phyloP scores from a whole-genome alignment of 495 filamentous ascomycete species.

The Xylaria telfairii region DNA sequence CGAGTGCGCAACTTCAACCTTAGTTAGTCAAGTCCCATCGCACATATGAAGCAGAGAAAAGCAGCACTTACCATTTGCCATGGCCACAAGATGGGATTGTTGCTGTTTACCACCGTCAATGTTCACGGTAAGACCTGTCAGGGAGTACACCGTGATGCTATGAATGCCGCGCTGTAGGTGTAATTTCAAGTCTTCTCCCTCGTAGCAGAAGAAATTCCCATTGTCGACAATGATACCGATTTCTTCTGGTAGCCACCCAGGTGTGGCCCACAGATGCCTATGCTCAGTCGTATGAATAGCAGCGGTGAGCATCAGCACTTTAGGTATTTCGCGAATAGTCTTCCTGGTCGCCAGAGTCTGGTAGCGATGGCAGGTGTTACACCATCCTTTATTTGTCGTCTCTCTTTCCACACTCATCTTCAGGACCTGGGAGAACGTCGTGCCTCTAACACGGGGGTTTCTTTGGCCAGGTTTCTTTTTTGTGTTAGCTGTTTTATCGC shows the following conservation, averaged over 20 bases:
- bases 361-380: constrained; percentile 84
- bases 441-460: constrained; percentile 60
- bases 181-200: constrained; percentile 81
- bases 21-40: neutral
- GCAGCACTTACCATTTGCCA: constrained; percentile 71
- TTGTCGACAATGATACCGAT: constrained; percentile 85
- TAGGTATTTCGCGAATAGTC: constrained; percentile 78
- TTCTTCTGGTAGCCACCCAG: constrained; percentile 89
- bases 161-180: constrained; percentile 67
- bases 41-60: neutral
- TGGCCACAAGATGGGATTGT: constrained; percentile 88
- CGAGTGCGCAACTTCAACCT: constrained; percentile 70
- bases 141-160: constrained; percentile 82
- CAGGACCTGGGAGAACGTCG: constrained; percentile 79
- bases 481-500: constrained; percentile 28
- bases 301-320: constrained; percentile 83
- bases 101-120: constrained; percentile 83
- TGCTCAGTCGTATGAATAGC: constrained; percentile 73
- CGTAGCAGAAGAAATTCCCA: constrained; percentile 85
- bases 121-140: constrained; percentile 89
- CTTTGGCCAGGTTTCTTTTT: constrained; percentile 50
- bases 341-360: constrained; percentile 80
- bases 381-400: constrained; percentile 85
- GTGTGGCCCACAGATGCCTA: constrained; percentile 80
- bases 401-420: constrained; percentile 88